Evolutionary conservation across 768 basidiomycete species (phyloP), one percentile per base, ranked within the genome.

Genomic region (Gloeostereum incarnatum): DNA sequence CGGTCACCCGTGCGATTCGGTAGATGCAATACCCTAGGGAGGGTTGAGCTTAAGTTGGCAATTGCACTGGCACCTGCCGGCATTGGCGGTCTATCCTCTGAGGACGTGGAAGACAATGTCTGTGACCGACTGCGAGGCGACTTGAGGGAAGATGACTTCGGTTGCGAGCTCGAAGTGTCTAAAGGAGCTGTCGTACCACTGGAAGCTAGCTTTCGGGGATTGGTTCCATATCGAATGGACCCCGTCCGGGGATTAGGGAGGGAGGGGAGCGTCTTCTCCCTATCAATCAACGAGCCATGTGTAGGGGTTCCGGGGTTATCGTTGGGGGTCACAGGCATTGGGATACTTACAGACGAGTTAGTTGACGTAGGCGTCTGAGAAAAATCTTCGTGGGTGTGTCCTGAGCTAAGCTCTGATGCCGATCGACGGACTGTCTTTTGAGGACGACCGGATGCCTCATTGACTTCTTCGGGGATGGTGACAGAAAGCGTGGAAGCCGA

Each of bases 321-420:
- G 31, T 46, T 39, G n/a, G 63, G 60, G 3, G 64, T 63, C 8
- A 51, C 31, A 7, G 62, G 61, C 43, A 58, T 40, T 0, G 59
- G 56, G 13, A 59, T 59, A 44, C 61, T 62, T 19, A 61, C 31
- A 9, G 60, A 56, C 11, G 61, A 63, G 1, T 59, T 52, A 2
- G 59, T 57, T 16, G 61, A 62, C 1, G 45, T 36, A 33, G 46
- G 45, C 18, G 45, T 40, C 9, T 27, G 45, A 7, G 40, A 17
- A 18, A 39, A 21, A 11, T 32, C 14, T 2, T 10, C 55, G 27
- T 50, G 50, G 3, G 42, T 39, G 27, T 27, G 16, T 24, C 2
- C n/a, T 10, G 16, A 27, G 13, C 4, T 14, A 20, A 34, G n/a
- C n/a, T n/a, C n/a, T n/a, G n/a, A n/a, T n/a, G n/a, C n/a, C n/a